These are phyloP conservation scores for Alternaria arborescens DNA, from an alignment of 2,329 filamentous ascomycete genomes.

Conservation along the genomic window DNA sequence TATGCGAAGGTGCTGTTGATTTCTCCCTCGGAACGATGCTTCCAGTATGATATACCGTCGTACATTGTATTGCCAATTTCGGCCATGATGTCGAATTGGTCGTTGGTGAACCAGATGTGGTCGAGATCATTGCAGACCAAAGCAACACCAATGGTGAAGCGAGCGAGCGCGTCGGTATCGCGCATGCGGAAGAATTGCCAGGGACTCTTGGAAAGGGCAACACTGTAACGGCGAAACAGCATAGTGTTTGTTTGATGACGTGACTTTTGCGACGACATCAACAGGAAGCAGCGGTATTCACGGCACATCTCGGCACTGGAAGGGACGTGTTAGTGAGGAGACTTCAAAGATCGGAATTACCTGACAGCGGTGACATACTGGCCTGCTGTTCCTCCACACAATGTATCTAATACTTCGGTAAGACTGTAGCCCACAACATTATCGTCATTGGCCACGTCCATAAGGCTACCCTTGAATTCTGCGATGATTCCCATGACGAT, in stretches of 20 bases:
- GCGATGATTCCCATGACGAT: constrained; percentile 8
- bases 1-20: constrained; percentile 49
- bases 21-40: constrained; percentile 48
- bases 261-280: constrained; percentile 28
- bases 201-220: constrained; percentile 36
- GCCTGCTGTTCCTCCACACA: constrained; percentile 5
- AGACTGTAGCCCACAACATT: constrained; percentile 5
- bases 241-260: constrained; percentile 19
- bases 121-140: constrained; percentile 47
- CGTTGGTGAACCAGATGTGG: constrained; percentile 30
- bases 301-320: constrained; percentile 5
- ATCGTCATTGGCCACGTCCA: constrained; percentile 6
- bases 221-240: constrained; percentile 43
- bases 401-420: constrained; percentile 1
- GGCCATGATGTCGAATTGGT: constrained; percentile 16
- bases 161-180: constrained; percentile 45
- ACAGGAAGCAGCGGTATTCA: constrained; percentile 20
- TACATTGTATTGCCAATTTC: constrained; percentile 44
- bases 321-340: background rate
- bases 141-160: constrained; percentile 46
- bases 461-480: constrained; percentile 1
- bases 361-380: background rate
- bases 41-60: constrained; percentile 46
- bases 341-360: background rate
- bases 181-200: constrained; percentile 45